Conservation (phyloP, 1,284 basidiomycete species). For the Irpex lacteus region DNA sequence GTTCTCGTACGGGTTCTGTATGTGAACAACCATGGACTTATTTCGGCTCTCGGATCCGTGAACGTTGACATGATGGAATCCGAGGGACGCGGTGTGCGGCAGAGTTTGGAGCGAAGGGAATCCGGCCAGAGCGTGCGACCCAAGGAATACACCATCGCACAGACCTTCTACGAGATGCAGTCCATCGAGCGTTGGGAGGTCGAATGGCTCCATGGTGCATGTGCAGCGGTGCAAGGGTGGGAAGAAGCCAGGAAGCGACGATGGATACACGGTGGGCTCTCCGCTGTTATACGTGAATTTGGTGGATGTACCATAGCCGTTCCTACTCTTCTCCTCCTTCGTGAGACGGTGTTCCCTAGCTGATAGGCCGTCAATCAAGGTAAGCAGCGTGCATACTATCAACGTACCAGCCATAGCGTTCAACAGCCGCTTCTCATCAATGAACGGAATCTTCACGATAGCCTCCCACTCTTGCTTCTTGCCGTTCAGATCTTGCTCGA, state of each 20-base stretch:
- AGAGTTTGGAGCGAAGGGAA: constrained; percentile 95
- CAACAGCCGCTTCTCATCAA: constrained; percentile 81
- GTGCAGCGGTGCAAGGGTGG: constrained; percentile 84
- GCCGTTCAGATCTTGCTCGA: constrained; percentile 94
- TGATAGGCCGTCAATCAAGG: constrained; percentile 25
- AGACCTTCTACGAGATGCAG: constrained; percentile 86
- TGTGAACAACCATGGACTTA: constrained; percentile 89
- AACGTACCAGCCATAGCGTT: constrained; percentile 75
- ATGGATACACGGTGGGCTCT: constrained; percentile 74
- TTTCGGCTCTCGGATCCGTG: constrained; percentile 90
- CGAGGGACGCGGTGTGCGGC: constrained; percentile 75
- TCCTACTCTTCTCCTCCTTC: constrained; percentile 75
- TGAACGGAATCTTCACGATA: constrained; percentile 98
- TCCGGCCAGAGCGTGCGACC: constrained; percentile 85
- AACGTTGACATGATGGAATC: constrained; percentile 89
- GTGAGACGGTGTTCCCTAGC: constrained; percentile 79
- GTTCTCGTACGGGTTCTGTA: constrained; percentile 74
- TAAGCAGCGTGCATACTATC: background rate
- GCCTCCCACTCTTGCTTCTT: constrained; percentile 99
- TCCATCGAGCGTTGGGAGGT: constrained; percentile 87
- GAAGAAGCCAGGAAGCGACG: constrained; percentile 93
- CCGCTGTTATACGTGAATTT: constrained; percentile 74
- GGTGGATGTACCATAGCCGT: constrained; percentile 77
- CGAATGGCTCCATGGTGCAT: constrained; percentile 78
- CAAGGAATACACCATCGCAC: constrained; percentile 86